Evolutionary conservation across 495 filamentous ascomycete species (phyloP), one percentile per base, ranked within the genome.

Genomic region (Halenospora varia): DNA sequence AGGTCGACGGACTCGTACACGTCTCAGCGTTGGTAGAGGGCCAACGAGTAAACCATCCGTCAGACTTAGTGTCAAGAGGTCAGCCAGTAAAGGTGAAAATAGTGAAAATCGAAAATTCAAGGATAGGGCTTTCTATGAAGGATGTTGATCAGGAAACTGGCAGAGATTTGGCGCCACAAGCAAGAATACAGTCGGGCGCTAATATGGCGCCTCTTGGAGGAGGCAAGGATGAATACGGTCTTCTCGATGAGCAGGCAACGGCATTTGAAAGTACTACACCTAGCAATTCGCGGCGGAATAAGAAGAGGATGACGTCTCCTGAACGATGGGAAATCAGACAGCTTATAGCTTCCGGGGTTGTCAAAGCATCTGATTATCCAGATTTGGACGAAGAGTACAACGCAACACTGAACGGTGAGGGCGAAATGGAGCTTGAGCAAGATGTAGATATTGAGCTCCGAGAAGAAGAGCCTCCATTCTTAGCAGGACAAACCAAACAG

Each of bases 291-390:
- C 65, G 71, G 59, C 64, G 83, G 77, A 50, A 79, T 73, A 90
- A 89, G 66, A 97, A 98, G 72, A 81, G 95, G 48, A 82, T 97
- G 85, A 97, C 93, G 0, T 96, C 92, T 2, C 94, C 93, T 2
- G 94, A 98, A 65, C 76, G 94, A 62, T 98, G 92, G 92, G 94
- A 98, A 69, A 97, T 98, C 58, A 87, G 90, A 55, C 95, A 97
- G 66, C 78, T 97, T 45, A 97, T 98, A 63, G 90, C 94, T 17
- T 96, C 95, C 4, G 94, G 94, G 13, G 92, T 90, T 29, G 88
- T 88, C 18, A 94, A 92, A 60, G 91, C 90, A 0, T 83, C 85
- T 2, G 95, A 97, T 57, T 96, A 96, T 66, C 95, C 95, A 0
- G 92, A 97, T 57, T 81, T 97, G 9, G 90, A 98, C 61, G 90